Percentiles rank a stretch among this genome's conserved stretches.
phyloP scores from a whole-genome alignment of 2,329 filamentous ascomycete genomes.

The Talaromyces sp. region DNA sequence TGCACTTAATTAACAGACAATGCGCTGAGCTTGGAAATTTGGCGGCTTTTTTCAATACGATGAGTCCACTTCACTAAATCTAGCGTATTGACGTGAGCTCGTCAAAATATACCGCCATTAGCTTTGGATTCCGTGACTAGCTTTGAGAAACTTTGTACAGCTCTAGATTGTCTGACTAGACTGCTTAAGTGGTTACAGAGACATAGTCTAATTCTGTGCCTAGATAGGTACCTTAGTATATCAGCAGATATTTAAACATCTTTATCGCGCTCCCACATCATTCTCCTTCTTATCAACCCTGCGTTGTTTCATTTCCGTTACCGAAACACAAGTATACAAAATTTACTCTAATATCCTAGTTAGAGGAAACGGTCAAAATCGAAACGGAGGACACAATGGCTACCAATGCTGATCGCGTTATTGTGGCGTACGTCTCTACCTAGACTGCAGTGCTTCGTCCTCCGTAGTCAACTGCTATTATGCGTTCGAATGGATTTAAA shows the following conservation, averaged over 20 bases:
- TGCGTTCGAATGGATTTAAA: background rate
- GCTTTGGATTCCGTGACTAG: too few relatives aligned
- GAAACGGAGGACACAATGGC: background rate
- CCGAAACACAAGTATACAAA: background rate
- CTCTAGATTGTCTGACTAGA: too few relatives aligned
- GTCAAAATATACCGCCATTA: too few relatives aligned
- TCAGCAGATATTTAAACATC: background rate
- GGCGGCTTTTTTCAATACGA: too few relatives aligned
- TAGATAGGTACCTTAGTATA: background rate
- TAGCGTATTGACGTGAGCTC: too few relatives aligned
- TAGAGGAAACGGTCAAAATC: background rate
- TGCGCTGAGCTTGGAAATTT: too few relatives aligned
- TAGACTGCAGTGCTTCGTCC: background rate
- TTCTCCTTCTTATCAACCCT: background rate
- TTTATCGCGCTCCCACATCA: background rate
- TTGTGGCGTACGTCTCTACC: slow-evolving; percentile 4
- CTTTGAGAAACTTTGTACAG: too few relatives aligned
- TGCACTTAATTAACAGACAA: too few relatives aligned
- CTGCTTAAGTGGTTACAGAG: too few relatives aligned
- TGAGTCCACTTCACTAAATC: too few relatives aligned
- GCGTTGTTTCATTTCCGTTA: background rate
- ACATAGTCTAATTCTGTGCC: background rate
- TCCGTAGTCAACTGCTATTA: background rate
- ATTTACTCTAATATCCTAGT: background rate
- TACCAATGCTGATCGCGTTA: background rate